Evolutionary conservation across 169 alveolate species (phyloP), one percentile per base, ranked within the genome.

Genomic region (Plasmodium yoelii): DNA sequence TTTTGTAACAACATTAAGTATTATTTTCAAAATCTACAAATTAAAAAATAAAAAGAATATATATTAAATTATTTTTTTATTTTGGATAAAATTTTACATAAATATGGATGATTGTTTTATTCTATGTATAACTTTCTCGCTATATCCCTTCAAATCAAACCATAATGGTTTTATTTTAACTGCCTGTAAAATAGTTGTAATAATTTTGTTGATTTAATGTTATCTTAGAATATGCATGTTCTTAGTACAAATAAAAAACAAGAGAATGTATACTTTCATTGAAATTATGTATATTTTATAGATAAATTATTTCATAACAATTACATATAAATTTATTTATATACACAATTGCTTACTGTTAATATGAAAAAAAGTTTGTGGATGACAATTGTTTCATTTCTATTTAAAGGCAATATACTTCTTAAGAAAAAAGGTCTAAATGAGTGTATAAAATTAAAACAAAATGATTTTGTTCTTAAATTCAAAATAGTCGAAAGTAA

Each of bases 121-220:
- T 53, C 28, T 59, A 55, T 6, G 7, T 34, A 53, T 69, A 9
- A 80, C 90, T 60, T 70, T 64, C 24, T 67, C 90, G 47, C 84
- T 70, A 57, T 56, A 80, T 15, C 42, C 49, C 57, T 51, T 80
- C 65, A 80, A 26, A 61, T 80, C 90, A 49, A 80, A 80, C 90
- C 90, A 80, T 71, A 80, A 18, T 39, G 90, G 90, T 51, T 80
- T 80, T 34, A 80, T 80, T 80, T 80, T 80, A 28, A 80, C 90
- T n/a, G 56, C 49, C 90, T 80, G 12, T 18, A 44, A 51, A 53
- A 65, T 22, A 69, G 69, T 39, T 42, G 26, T 44, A 51, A 8
- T 49, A 39, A 71, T 12, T 9, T 12, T 26, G n/a, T 2, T 24
- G 9, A 19, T 19, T 19, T 34, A 22, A 5, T 15, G 5, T 57